Base-by-base conservation (phyloP, 257 asterid genomes). In the Jasminum sambac region DNA sequence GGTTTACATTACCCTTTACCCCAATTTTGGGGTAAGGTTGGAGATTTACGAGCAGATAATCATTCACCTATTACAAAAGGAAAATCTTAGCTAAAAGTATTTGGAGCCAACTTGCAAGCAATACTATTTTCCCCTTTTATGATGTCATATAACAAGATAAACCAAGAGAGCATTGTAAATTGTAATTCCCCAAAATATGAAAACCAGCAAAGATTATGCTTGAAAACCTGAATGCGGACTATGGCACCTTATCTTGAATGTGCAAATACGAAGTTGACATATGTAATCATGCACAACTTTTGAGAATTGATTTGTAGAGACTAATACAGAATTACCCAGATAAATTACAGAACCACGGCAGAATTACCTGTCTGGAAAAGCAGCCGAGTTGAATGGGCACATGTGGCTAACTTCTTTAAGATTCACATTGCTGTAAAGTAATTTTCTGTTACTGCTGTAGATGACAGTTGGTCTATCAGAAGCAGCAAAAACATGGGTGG, bases 381-480 rank as follows among this genome's bases (percentile, higher is more conserved):
- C 98, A 68, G 97, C 96, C 63, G 96, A 89, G 69, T 95, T 95
- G 93, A 95, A 95, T 63, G 96, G 99, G 84, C 99, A 95, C 99
- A 95, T 91, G 64, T 88, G 80, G 77, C 95, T 88, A 73, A 91
- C 98, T 89, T 91, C 97, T 85, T 91, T 95, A 57, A 91, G 89
- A 79, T 91, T 95, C 42, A 95, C 98, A 77, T 95, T 89, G 85
- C 98, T 95, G 84, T 95, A 95, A 63, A 95, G 91, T 77, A 95
- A 82, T 70, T 95, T 95, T 88, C 91, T 95, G 92, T 95, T 95
- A 66, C 98, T 95, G 87, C 98, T 91, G 79, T 95, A 95, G 67
- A 95, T 89, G 70, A 95, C 99, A 60, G 98, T 91, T 3, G 98
- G 97, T 79, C 99, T 82, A 75, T 91, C 98, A 60, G 98, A 95